Conservation (phyloP, 495 filamentous ascomycete species). For the Neurospora sp. region DNA sequence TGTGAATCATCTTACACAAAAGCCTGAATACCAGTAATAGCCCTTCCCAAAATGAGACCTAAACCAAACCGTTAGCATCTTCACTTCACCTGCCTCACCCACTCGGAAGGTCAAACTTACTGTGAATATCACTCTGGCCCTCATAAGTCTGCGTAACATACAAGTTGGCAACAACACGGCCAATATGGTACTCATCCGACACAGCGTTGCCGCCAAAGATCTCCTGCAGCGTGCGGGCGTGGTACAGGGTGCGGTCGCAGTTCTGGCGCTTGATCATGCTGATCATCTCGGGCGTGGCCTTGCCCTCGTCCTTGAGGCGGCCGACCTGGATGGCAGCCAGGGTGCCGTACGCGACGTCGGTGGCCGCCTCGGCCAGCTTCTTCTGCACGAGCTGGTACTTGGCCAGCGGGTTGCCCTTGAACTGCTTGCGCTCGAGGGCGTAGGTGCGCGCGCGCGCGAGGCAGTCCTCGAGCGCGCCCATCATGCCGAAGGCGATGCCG, state of each 20-base stretch:
- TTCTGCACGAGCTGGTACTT: constrained; percentile 99
- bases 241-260: constrained; percentile 78
- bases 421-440: constrained; percentile 84
- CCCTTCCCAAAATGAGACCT: constrained; percentile 53
- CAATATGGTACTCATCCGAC: constrained; percentile 92
- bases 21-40: constrained; percentile 51
- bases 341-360: constrained; percentile 83
- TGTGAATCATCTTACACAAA: constrained; percentile 30
- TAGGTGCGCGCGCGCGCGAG: constrained; percentile 72
- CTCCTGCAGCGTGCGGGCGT: constrained; percentile 77
- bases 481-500: constrained; percentile 88
- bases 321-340: constrained; percentile 84
- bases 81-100: not conserved
- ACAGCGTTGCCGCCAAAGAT: constrained; percentile 95
- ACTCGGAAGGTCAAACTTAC: constrained; percentile 42
- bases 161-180: constrained; percentile 87
- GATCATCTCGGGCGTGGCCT: constrained; percentile 90
- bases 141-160: constrained; percentile 98
- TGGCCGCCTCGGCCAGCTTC: constrained; percentile 86
- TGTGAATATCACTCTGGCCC: constrained; percentile 92
- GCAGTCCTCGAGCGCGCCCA: constrained; percentile 90
- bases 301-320: constrained; percentile 82
- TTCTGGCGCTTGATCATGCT: constrained; percentile 98
- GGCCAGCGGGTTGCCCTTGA: constrained; percentile 89
- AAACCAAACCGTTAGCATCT: constrained; percentile 5